Conservation (phyloP, 1,139 yeast species). For the Schwanniomyces etchellsii region DNA sequence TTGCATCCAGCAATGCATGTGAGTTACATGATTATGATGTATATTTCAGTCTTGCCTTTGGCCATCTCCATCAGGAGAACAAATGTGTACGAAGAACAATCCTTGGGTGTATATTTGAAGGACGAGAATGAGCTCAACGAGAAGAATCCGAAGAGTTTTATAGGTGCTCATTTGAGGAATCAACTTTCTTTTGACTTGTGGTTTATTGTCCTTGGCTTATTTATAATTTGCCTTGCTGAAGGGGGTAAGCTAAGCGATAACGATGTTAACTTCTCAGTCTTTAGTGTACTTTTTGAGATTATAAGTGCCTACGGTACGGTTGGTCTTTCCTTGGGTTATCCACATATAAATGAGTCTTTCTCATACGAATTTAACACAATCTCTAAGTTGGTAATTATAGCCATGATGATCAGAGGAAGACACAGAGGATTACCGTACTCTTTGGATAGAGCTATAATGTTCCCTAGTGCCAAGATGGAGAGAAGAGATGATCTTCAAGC, state of each 20-base stretch:
- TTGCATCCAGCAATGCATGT: slow-evolving; percentile 92
- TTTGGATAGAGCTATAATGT: slow-evolving; percentile 88
- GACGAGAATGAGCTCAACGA: slow-evolving; percentile 27
- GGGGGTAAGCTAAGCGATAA: slow-evolving; percentile 50
- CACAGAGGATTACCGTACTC: slow-evolving; percentile 96
- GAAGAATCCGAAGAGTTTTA: slow-evolving; percentile 49
- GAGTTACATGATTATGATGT: slow-evolving; percentile 95
- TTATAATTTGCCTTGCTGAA: slow-evolving; percentile 83
- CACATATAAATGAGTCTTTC: slow-evolving; percentile 61
- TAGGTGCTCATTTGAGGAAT: slow-evolving; percentile 83
- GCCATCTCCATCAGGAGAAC: slow-evolving; percentile 96
- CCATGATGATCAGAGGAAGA: slow-evolving; percentile 89
- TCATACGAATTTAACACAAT: slow-evolving; percentile 65
- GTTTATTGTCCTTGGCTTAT: slow-evolving; percentile 84
- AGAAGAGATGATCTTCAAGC: slow-evolving; percentile 67
- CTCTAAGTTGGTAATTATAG: slow-evolving; percentile 80
- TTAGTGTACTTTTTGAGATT: slow-evolving; percentile 76
- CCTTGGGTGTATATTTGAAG: slow-evolving; percentile 73
- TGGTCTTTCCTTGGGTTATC: slow-evolving; percentile 83
- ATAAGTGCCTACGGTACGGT: slow-evolving; percentile 96
- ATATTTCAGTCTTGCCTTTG: slow-evolving; percentile 89
- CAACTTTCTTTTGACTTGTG: slow-evolving; percentile 93
- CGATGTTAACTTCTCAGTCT: slow-evolving; percentile 55
- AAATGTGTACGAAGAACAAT: slow-evolving; percentile 95
- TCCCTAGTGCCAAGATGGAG: slow-evolving; percentile 68